Conservation (phyloP, 352 stramenopile species). For the Pythium chondricola region DNA sequence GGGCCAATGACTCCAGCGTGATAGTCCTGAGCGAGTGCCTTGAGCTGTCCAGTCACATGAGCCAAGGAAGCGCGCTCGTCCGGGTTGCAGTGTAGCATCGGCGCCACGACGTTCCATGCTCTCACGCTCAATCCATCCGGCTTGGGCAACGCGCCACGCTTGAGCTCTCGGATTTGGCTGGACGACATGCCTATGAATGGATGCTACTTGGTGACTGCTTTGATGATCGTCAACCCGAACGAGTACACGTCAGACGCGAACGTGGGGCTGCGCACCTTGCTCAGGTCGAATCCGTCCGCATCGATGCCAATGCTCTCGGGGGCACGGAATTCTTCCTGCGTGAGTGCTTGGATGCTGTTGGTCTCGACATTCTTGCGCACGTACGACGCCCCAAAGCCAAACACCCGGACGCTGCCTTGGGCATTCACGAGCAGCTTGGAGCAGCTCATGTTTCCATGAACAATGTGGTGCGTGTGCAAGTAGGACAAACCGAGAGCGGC, state of each 20-base stretch:
- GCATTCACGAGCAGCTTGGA: slow-evolving; percentile 1
- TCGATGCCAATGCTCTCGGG: slow-evolving; percentile 17
- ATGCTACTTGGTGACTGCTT: background rate
- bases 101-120: no score
- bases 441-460: slow-evolving; percentile 3
- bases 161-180: no score
- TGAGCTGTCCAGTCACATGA: no score
- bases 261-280: background rate
- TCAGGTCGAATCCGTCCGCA: slow-evolving; percentile 17
- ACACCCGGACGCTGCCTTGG: slow-evolving; percentile 5
- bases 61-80: no score
- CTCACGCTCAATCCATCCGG: no score
- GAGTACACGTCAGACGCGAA: slow-evolving; percentile 27
- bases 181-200: no score
- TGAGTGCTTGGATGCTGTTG: background rate
- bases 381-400: slow-evolving; percentile 12
- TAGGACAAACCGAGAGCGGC: background rate
- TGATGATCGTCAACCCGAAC: slow-evolving; percentile 32
- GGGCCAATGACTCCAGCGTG: no score
- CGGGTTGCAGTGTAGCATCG: no score
- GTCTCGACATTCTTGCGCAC: background rate
- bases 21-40: no score
- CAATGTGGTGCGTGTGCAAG: background rate
- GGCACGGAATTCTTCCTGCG: slow-evolving; percentile 18
- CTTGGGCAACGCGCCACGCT: no score